Conservation (phyloP, 331 rosid genomes). For the Spiraea crenata region DNA sequence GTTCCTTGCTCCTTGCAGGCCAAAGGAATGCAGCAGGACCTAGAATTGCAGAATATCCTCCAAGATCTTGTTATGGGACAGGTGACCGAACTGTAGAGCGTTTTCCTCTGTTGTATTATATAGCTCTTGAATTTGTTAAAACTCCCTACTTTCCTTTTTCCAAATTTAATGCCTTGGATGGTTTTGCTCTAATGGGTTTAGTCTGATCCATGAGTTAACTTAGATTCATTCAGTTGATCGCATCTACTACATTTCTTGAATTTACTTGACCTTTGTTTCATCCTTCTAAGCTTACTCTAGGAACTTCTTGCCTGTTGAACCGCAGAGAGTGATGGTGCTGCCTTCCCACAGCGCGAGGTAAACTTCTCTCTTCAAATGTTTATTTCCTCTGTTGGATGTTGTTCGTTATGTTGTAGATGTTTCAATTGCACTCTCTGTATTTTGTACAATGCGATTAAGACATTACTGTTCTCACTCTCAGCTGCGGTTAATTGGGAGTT, state of each 20-base stretch:
- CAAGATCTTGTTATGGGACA: too few species aligned
- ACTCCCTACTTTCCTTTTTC: too few species aligned
- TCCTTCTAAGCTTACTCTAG: background rate
- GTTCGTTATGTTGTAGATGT: background rate
- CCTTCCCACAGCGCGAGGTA: conserved; percentile 70
- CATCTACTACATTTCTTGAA: background rate
- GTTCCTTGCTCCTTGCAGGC: too few species aligned
- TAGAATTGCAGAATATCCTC: too few species aligned
- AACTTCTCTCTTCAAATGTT: conserved; percentile 17
- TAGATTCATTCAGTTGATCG: too few species aligned
- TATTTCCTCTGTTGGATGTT: background rate
- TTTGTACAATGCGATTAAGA: background rate
- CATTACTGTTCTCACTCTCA: too few species aligned
- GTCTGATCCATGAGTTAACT: background rate
- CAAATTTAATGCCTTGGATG: too few species aligned
- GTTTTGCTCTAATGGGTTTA: background rate
- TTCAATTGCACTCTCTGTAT: background rate
- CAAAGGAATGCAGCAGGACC: too few species aligned
- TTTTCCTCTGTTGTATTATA: too few species aligned
- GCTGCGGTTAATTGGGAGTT: background rate
- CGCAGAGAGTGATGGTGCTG: conserved; percentile 37
- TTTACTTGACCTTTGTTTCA: background rate
- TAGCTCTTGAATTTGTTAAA: too few species aligned
- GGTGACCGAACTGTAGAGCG: too few species aligned
- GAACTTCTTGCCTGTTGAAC: conserved; percentile 8